These are phyloP conservation scores for Colletotrichum spinosum DNA, from an alignment of 2,329 filamentous ascomycete species.

Conservation along the genomic window DNA sequence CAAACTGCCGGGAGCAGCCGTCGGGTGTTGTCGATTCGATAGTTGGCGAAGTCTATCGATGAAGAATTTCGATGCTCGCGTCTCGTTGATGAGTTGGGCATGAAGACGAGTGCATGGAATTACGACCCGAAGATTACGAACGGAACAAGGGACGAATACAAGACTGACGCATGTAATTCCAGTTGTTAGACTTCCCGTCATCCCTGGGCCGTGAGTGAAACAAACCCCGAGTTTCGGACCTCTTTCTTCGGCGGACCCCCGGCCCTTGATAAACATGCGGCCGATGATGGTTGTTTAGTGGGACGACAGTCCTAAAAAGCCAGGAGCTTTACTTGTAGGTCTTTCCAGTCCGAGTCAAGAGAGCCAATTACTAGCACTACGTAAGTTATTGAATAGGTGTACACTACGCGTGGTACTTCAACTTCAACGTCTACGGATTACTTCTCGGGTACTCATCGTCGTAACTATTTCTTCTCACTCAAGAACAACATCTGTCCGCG, in stretches of 20 bases:
- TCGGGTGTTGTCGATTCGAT: background rate
- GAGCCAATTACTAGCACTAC: too few species aligned
- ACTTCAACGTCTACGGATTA: too few species aligned
- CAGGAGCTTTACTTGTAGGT: too few species aligned
- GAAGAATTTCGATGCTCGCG: background rate
- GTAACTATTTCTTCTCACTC: background rate
- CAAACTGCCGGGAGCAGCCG: background rate
- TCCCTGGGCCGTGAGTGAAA: slow-evolving; percentile 23
- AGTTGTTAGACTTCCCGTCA: slow-evolving; percentile 9
- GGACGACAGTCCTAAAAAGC: slow-evolving; percentile 10
- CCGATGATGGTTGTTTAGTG: background rate
- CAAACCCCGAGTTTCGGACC: slow-evolving; percentile 34
- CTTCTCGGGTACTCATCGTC: too few species aligned
- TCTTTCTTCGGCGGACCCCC: background rate
- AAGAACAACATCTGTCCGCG: background rate
- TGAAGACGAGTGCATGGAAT: background rate
- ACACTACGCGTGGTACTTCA: background rate
- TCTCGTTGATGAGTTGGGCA: background rate
- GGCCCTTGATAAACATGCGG: too few species aligned
- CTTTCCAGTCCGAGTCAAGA: too few species aligned
- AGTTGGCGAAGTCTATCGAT: background rate
- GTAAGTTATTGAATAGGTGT: background rate
- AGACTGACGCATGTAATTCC: background rate
- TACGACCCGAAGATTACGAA: background rate
- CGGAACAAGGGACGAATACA: background rate